Percentiles rank a stretch among this genome's conserved stretches.
Evolutionary conservation across 352 stramenopile species (phyloP).

Genomic region (Phytopythium aichiense): DNA sequence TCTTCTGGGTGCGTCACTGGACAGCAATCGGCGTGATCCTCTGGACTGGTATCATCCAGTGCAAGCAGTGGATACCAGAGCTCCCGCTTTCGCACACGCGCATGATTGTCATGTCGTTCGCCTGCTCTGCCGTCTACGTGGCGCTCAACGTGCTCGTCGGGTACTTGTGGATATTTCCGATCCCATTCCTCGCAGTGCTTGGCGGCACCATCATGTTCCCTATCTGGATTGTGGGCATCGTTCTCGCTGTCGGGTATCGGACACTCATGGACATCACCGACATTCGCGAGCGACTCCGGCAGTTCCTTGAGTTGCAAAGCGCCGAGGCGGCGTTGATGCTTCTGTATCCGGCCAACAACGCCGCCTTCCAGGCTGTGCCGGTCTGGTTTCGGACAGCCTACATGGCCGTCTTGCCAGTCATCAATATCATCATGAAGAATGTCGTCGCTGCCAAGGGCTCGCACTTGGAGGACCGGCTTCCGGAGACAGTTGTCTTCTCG

Average conservation of each 20-base stretch:
- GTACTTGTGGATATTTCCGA: constrained; percentile 27
- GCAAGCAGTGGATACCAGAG: constrained; percentile 22
- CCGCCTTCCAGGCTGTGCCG: constrained; percentile 17
- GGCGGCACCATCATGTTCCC: constrained; percentile 19
- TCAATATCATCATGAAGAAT: constrained; percentile 40
- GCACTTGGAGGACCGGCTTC: constrained; percentile 20
- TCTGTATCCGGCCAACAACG: constrained; percentile 34
- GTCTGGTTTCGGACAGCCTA: constrained; percentile 14
- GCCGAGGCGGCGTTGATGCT: constrained; percentile 23
- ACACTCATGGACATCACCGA: constrained; percentile 11
- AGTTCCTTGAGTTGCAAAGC: constrained; percentile 14
- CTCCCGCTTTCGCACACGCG: constrained; percentile 15
- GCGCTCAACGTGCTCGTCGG: constrained; percentile 17
- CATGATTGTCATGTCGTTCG: constrained; percentile 12
- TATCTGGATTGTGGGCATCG: constrained; percentile 12
- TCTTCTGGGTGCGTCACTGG: constrained; percentile 25
- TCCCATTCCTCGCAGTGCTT: constrained; percentile 30
- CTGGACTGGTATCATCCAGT: constrained; percentile 12
- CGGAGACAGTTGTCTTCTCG: constrained; percentile 27
- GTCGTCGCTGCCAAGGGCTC: constrained; percentile 23
- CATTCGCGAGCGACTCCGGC: constrained; percentile 13
- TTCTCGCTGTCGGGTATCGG: constrained; percentile 14
- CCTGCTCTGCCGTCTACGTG: constrained; percentile 8
- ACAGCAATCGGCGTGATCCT: constrained; percentile 10
- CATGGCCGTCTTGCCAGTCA: constrained; percentile 18